phyloP scores from a whole-genome alignment of 306 rosid genomes.

The Vigna nakashimae region DNA sequence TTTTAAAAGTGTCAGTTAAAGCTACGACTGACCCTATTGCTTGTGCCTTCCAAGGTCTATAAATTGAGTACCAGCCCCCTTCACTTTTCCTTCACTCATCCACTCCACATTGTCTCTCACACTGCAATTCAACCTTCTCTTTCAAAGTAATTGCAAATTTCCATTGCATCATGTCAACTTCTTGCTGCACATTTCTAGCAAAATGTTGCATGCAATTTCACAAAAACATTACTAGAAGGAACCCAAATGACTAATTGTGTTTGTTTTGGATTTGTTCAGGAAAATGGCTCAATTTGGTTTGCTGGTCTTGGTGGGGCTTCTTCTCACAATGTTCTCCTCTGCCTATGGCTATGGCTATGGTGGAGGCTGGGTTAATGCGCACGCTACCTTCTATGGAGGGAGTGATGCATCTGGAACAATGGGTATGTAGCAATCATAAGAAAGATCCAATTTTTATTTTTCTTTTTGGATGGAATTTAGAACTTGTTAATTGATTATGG shows the following conservation, averaged over 20 bases:
- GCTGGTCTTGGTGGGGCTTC: slow-evolving; percentile 48
- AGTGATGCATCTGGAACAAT: slow-evolving; percentile 99
- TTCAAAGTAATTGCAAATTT: slow-evolving; percentile 51
- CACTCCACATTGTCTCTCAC: not conserved
- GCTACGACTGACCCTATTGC: slow-evolving; percentile 43
- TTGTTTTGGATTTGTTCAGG: slow-evolving; percentile 48
- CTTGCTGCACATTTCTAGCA: slow-evolving; percentile 3
- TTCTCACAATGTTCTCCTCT: slow-evolving; percentile 63
- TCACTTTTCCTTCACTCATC: slow-evolving; percentile 55
- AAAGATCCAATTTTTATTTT: not conserved
- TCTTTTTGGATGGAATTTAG: not conserved
- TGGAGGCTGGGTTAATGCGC: slow-evolving; percentile 88
- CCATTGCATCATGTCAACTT: slow-evolving; percentile 10
- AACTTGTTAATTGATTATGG: too few species aligned
- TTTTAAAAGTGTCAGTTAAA: slow-evolving; percentile 46
- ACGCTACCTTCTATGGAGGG: slow-evolving; percentile 97
- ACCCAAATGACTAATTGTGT: slow-evolving; percentile 6
- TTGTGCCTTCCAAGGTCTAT: slow-evolving; percentile 49
- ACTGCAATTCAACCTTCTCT: slow-evolving; percentile 1
- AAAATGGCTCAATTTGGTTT: slow-evolving; percentile 62
- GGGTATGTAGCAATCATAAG: slow-evolving; percentile 60
- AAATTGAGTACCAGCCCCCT: slow-evolving; percentile 45
- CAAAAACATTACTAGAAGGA: not conserved
- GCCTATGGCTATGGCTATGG: slow-evolving; percentile 59
- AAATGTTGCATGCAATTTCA: slow-evolving; percentile 5